Conservation (phyloP, 768 basidiomycete genomes). For the Serendipita sp. region DNA sequence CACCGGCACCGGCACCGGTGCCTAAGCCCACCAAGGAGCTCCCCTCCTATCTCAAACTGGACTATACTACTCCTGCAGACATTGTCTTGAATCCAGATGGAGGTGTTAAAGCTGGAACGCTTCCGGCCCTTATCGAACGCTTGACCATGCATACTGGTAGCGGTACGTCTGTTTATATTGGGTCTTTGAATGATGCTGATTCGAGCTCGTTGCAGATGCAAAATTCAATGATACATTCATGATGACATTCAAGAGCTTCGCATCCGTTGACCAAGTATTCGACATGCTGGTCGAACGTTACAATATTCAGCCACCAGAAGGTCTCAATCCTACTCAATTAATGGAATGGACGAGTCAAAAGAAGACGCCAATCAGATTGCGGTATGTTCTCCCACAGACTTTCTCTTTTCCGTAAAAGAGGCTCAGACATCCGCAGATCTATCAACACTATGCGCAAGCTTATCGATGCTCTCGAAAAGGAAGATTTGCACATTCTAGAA, state of each 20-base stretch:
- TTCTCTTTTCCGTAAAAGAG: slow-evolving; percentile 5
- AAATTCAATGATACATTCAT: slow-evolving; percentile 78
- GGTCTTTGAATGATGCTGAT: not conserved
- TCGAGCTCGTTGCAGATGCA: slow-evolving; percentile 32
- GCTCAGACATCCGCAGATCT: slow-evolving; percentile 32
- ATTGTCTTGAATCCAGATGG: slow-evolving; percentile 77
- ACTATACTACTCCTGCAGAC: slow-evolving; percentile 52
- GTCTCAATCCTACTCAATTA: slow-evolving; percentile 40
- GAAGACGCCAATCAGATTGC: slow-evolving; percentile 70
- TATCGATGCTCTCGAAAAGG: slow-evolving; percentile 73
- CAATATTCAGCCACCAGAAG: slow-evolving; percentile 55
- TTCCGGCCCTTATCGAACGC: slow-evolving; percentile 71
- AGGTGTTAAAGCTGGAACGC: slow-evolving; percentile 70
- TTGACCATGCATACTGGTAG: slow-evolving; percentile 81
- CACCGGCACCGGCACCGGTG: slow-evolving; percentile 30
- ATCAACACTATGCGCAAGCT: slow-evolving; percentile 83
- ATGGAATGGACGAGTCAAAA: slow-evolving; percentile 75
- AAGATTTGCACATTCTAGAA: slow-evolving; percentile 66
- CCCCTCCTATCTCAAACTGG: slow-evolving; percentile 78
- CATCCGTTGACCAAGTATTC: slow-evolving; percentile 64
- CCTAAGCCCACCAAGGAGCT: slow-evolving; percentile 23
- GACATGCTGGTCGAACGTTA: slow-evolving; percentile 70
- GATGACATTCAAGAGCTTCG: slow-evolving; percentile 93
- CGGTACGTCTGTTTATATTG: slow-evolving; percentile 30
- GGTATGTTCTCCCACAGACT: slow-evolving; percentile 31